A percentile compares a stretch with the other conserved stretches of the same genome.
Conservation (phyloP, 2,329 filamentous ascomycete species). For the Elsinoe australis region DNA sequence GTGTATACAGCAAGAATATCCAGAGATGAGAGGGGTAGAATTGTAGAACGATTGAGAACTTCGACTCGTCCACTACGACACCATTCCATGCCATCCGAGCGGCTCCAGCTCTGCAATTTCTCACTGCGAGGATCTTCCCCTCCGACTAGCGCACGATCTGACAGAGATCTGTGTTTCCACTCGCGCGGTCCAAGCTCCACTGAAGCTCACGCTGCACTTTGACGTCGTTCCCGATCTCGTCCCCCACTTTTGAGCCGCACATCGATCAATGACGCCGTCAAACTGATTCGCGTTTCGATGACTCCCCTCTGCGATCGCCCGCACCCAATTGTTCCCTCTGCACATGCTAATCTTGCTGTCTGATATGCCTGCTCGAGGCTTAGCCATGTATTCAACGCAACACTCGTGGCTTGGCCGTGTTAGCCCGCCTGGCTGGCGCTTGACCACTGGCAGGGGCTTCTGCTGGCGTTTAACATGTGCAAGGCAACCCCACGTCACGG, state of each 20-base stretch:
- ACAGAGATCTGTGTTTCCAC: too few relatives aligned
- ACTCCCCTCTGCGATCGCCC: conserved; percentile 9
- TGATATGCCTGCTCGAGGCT: conserved; percentile 4
- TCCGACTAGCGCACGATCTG: background rate
- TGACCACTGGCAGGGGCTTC: background rate
- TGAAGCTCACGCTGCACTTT: conserved; percentile 7
- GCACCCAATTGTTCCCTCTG: background rate
- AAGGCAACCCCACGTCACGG: background rate
- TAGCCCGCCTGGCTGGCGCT: background rate
- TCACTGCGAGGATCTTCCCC: too few relatives aligned
- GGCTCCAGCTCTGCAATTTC: background rate
- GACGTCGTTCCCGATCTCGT: conserved; percentile 11
- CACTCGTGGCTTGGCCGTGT: conserved; percentile 2
- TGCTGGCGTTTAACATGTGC: conserved; percentile 14
- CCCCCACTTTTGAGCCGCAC: conserved; percentile 2
- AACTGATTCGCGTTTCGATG: conserved; percentile 10
- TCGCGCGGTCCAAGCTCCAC: background rate
- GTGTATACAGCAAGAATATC: too few relatives aligned
- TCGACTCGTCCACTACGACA: too few relatives aligned
- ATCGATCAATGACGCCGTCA: conserved; percentile 16
- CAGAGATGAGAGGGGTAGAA: background rate
- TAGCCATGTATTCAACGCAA: conserved; percentile 7
- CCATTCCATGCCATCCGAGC: conserved; percentile 7
- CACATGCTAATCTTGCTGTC: conserved; percentile 11
- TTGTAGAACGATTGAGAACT: too few relatives aligned